Evolutionary conservation across 164 flowering plant species (phyloP).

Genomic region (Euptelea pleiosperma): DNA sequence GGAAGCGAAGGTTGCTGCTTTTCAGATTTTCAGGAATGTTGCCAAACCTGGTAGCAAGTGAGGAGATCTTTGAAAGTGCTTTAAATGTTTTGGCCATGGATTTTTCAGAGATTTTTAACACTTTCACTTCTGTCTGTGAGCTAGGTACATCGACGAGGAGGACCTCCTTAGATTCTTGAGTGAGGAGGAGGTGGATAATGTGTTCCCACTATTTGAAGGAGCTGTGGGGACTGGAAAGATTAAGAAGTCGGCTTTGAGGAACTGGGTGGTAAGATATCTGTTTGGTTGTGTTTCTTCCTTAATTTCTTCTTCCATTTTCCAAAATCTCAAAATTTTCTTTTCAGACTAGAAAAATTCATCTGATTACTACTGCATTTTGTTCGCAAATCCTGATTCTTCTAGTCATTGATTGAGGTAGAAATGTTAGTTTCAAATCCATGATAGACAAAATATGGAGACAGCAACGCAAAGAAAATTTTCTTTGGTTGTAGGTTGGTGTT

Average conservation of each 20-base stretch:
- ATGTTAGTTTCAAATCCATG: no score
- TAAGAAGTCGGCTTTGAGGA: constrained; percentile 49
- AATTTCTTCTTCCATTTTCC: background rate
- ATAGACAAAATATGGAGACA: no score
- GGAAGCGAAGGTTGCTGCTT: constrained; percentile 77
- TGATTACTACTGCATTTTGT: no score
- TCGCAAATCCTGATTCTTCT: no score
- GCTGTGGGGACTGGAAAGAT: constrained; percentile 62
- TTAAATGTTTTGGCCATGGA: background rate
- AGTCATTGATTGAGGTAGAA: no score
- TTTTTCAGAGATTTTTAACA: background rate
- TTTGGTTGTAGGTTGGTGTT: no score
- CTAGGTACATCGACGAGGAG: constrained; percentile 69
- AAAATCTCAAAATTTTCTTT: no score
- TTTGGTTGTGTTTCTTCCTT: constrained; percentile 4
- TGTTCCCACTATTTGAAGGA: constrained; percentile 68
- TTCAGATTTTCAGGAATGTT: constrained; percentile 63
- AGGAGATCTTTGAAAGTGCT: constrained; percentile 18
- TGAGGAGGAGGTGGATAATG: constrained; percentile 52
- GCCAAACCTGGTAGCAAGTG: constrained; percentile 70
- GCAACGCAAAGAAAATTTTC: no score
- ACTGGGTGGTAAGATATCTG: constrained; percentile 95
- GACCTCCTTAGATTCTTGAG: constrained; percentile 74
- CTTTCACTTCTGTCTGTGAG: constrained; percentile 10
- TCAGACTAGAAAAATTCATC: no score